A percentile compares a stretch with the other conserved stretches of the same genome.
These are phyloP conservation scores for Russula brevipes DNA, from an alignment of 768 basidiomycete genomes.

Conservation along the genomic window DNA sequence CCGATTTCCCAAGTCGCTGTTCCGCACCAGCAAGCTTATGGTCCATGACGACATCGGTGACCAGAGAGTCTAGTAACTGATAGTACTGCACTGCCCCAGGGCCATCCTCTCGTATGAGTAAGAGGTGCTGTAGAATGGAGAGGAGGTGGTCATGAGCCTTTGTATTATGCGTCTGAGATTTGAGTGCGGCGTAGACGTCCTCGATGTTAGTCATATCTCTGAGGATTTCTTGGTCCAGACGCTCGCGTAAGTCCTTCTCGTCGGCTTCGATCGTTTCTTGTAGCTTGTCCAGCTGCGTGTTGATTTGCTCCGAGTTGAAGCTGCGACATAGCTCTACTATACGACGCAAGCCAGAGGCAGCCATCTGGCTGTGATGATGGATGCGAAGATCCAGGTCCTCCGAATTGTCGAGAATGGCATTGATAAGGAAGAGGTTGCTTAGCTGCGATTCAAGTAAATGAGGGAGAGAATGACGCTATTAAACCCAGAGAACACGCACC, in stretches of 20 bases:
- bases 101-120: conserved; percentile 86
- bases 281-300: conserved; percentile 59
- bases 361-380: conserved; percentile 86
- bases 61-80: conserved; percentile 83
- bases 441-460: conserved; percentile 38
- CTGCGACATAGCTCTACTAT: conserved; percentile 65
- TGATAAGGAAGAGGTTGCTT: conserved; percentile 68
- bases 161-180: conserved; percentile 68
- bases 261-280: conserved; percentile 65
- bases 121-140: conserved; percentile 89
- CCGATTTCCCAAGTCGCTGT: conserved; percentile 80
- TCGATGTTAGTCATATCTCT: conserved; percentile 72
- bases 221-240: conserved; percentile 70
- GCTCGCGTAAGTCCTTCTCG: conserved; percentile 63
- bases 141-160: conserved; percentile 81
- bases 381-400: conserved; percentile 82
- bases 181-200: conserved; percentile 83
- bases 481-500: conserved; percentile 42
- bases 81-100: conserved; percentile 82
- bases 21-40: conserved; percentile 84
- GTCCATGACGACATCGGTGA: conserved; percentile 89
- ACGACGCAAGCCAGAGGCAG: conserved; percentile 71
- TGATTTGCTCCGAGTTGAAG: conserved; percentile 60
- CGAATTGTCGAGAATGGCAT: conserved; percentile 54
- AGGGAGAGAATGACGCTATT: neutral